Evolutionary conservation across 1,139 yeast species (phyloP), one percentile per base, ranked within the genome.

Genomic region (Sugiyamaella castrensis): DNA sequence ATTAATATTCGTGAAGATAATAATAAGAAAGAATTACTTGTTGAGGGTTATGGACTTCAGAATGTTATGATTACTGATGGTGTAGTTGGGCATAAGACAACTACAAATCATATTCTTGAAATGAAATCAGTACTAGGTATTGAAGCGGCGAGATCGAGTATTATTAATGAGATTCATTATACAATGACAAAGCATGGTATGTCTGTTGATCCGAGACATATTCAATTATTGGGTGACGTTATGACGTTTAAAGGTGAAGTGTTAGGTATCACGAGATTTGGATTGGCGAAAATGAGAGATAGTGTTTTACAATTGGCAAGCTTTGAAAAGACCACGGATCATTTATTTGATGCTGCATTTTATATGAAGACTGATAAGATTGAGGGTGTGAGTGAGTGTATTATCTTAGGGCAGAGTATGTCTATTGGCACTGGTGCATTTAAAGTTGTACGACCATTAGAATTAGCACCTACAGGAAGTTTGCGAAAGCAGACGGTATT

Each of bases 121-220:
- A 91, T 92, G 57, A 82, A 80, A 63, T 81, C 82, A 53, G 97
- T 92, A 10, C 75, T 94, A 56, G 99, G 99, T 63, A 94, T 94
- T 57, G 99, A 94, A 68, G 99, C 99, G 1, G 98, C 98, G 1
- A 79, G 99, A 68, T 75, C 89, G 0, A 84, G 95, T 58, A 94
- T 94, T 66, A 86, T 92, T 64, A 83, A 83, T 57, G 98, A 94
- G 73, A 92, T 94, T 67, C 96, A 88, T 67, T 89, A 91, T 64
- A 94, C 98, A 50, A 94, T 94, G 99, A 84, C 95, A 69, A 88
- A 89, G 69, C 98, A 94, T 75, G 98, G 98, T 70, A 94, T 94
- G 98, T 87, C 95, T 68, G 98, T 94, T 51, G 99, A 94, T 75
- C 98, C 98, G 55, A 95, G 99, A 75, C 99, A 94, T 71, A 89